Percentiles rank a stretch among this genome's conserved stretches.
Evolutionary conservation across 2,329 filamentous ascomycete genomes (phyloP).

Genomic region (Fusarium falciforme): DNA sequence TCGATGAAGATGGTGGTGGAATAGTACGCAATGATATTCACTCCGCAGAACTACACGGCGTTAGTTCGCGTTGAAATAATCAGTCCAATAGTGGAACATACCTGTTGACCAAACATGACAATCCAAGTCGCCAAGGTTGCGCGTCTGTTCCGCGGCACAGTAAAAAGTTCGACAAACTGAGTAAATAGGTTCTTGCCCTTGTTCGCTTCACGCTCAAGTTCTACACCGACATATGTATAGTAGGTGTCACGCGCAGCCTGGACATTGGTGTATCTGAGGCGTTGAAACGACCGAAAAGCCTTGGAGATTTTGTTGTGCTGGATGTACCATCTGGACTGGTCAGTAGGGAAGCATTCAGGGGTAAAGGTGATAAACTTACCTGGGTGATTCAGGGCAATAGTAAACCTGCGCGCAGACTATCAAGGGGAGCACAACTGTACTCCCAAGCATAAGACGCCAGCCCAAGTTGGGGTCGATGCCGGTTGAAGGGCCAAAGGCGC

Average conservation of each 20-base stretch:
- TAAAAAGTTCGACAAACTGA: background rate
- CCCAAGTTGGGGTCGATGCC: background rate
- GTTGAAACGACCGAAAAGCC: background rate
- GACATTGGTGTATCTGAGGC: background rate
- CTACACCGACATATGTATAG: background rate
- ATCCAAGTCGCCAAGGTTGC: slow-evolving; percentile 3
- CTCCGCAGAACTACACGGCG: background rate
- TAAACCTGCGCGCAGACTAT: background rate
- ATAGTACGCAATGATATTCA: slow-evolving; percentile 5
- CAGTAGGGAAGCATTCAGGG: background rate
- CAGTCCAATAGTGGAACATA: too few species aligned
- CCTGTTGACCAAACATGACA: slow-evolving; percentile 2
- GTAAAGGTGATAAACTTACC: background rate
- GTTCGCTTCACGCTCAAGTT: background rate
- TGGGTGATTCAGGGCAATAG: background rate
- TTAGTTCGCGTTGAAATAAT: too few species aligned
- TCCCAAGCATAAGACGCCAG: background rate
- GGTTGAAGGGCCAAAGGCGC: background rate
- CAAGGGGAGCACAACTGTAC: background rate
- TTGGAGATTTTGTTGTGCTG: background rate
- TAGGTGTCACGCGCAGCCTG: slow-evolving; percentile 1
- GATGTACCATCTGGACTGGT: background rate
- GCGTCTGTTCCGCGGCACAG: background rate
- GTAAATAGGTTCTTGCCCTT: slow-evolving; percentile 1
- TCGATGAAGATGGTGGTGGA: slow-evolving; percentile 3